Base-by-base conservation (phyloP, 441 rosid genomes). In the Heliophila coronopifolia region DNA sequence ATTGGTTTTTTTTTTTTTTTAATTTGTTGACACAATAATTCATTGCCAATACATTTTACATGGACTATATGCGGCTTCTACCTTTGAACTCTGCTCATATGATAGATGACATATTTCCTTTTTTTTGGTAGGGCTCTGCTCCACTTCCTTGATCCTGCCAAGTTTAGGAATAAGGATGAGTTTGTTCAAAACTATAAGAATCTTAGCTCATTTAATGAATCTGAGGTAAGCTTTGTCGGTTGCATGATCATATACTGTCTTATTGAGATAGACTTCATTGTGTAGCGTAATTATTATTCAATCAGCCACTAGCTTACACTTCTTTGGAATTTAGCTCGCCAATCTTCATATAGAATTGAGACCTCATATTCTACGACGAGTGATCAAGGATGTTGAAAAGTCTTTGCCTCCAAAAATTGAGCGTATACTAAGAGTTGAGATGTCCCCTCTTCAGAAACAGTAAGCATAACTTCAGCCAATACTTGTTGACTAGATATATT, bases 361-460 rank as follows among this genome's bases (percentile, higher is more conserved):
- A 80, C 99, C 99, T 50, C 99, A 94, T 71, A 86, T 94, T 63
- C 83, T 94, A 47, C 78, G 99, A 57, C 87, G 99, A 78, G 96
- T 94, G 26, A 94, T 94, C 62, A 94, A 94, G 76, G 99, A 94
- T 65, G 99, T 94, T 17, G 99, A 94, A 69, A 94, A 94, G 76
- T 90, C 96, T 48, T 75, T 94, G 73, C 99, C 99, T 45, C 99
- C 99, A 11, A 94, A 94, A 75, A 84, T 86, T 63, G 99, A 94
- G 78, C 95, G 99, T 38, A 90, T 94, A 61, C 79, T 94, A 69
- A 83, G 99, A 79, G 94, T 94, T 61, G 99, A 90, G 72, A 94
- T 94, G 99, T 94, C 99, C 40, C 99, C 96, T 60, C 89, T 94
- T 56, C 99, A 94, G 73, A 94, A 90, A 71, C 99, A 90, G 99